Percentiles rank a stretch among this genome's conserved stretches.
phyloP scores from a whole-genome alignment of 805 yeast species.

The Pichia deserticola region DNA sequence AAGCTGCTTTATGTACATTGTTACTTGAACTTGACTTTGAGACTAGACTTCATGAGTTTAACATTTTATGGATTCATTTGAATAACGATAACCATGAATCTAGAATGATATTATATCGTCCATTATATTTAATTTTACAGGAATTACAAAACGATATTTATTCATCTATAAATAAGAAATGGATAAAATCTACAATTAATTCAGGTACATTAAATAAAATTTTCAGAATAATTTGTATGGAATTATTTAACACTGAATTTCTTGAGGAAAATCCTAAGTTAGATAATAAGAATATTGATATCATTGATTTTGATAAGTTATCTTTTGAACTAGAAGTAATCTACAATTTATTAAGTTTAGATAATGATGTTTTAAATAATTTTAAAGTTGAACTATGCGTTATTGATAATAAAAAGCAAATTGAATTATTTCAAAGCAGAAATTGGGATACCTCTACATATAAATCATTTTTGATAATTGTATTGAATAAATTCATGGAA shows the following conservation, averaged over 20 bases:
- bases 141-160: constrained; percentile 42
- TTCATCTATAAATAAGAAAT: constrained; percentile 37
- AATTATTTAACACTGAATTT: constrained; percentile 37
- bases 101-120: constrained; percentile 47
- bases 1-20: constrained; percentile 61
- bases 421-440: constrained; percentile 34
- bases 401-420: constrained; percentile 38
- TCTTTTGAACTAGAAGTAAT: constrained; percentile 54
- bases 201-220: constrained; percentile 55
- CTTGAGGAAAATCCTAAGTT: constrained; percentile 17
- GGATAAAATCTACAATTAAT: constrained; percentile 38
- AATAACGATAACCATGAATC: constrained; percentile 36
- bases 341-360: constrained; percentile 42
- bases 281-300: constrained; percentile 22
- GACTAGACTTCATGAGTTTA: constrained; percentile 46
- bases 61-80: constrained; percentile 71
- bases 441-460: constrained; percentile 53
- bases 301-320: constrained; percentile 58
- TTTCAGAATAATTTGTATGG: constrained; percentile 48
- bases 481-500: constrained; percentile 40
- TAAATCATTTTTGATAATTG: constrained; percentile 44
- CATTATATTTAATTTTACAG: constrained; percentile 63
- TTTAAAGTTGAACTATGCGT: constrained; percentile 55
- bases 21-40: constrained; percentile 36
- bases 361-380: constrained; percentile 37